Percentiles rank a stretch among this genome's conserved stretches.
These are phyloP conservation scores for Sugiyamaella pinicola DNA, from an alignment of 1,139 yeast genomes.

Conservation along the genomic window DNA sequence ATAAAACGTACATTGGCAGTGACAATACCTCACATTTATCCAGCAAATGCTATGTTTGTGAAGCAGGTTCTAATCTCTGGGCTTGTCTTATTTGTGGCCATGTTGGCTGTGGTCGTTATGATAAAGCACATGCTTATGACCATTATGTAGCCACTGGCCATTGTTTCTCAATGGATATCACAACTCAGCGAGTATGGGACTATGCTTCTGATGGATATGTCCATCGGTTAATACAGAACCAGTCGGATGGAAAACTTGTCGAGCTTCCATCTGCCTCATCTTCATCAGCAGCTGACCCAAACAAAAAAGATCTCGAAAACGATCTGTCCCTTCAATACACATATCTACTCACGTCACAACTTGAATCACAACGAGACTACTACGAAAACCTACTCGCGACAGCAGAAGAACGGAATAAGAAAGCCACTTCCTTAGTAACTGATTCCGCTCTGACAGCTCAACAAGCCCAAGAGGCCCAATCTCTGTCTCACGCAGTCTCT, in stretches of 20 bases:
- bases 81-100: slow-evolving; percentile 88
- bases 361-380: slow-evolving; percentile 87
- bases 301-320: slow-evolving; percentile 40
- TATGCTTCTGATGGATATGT: slow-evolving; percentile 92
- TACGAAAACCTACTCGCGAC: slow-evolving; percentile 66
- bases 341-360: slow-evolving; percentile 72
- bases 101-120: slow-evolving; percentile 88
- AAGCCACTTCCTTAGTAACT: not conserved
- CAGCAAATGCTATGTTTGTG: slow-evolving; percentile 54
- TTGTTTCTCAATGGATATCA: slow-evolving; percentile 88
- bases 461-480: slow-evolving; percentile 30
- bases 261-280: slow-evolving; percentile 24
- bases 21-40: slow-evolving; percentile 9
- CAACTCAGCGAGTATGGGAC: slow-evolving; percentile 91
- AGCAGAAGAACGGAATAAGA: slow-evolving; percentile 38
- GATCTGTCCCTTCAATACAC: slow-evolving; percentile 77
- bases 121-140: slow-evolving; percentile 81
- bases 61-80: slow-evolving; percentile 75
- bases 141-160: slow-evolving; percentile 81
- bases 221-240: slow-evolving; percentile 81
- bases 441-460: slow-evolving; percentile 11
- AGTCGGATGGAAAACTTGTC: slow-evolving; percentile 41
- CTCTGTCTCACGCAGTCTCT: slow-evolving; percentile 42
- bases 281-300: slow-evolving; percentile 6
- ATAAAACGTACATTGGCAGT: not conserved